Percentiles rank a stretch among this genome's conserved stretches.
Conservation (phyloP, 352 stramenopile species). For the Salisapilia sapeloensis region DNA sequence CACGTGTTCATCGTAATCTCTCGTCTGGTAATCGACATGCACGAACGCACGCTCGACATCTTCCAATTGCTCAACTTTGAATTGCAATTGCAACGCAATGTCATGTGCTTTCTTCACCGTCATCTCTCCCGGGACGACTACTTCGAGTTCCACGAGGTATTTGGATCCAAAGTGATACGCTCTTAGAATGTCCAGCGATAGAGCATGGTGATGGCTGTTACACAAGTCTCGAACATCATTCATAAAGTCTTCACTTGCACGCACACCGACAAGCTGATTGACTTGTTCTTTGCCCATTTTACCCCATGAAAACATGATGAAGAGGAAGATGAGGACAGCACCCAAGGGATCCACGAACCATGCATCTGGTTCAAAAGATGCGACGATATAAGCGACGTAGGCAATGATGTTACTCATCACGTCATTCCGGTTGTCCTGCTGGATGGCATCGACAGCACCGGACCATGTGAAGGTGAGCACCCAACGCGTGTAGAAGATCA, state of each 20-base stretch:
- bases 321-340: constrained; percentile 86
- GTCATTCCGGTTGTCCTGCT: constrained; percentile 92
- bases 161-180: constrained; percentile 91
- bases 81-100: constrained; percentile 88
- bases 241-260: constrained; percentile 77
- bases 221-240: constrained; percentile 73
- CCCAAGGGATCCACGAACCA: constrained; percentile 88
- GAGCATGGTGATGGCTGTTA: constrained; percentile 35
- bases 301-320: constrained; percentile 88
- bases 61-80: constrained; percentile 83
- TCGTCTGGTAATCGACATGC: constrained; percentile 87
- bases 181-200: constrained; percentile 80
- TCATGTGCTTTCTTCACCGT: constrained; percentile 86
- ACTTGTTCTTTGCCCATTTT: constrained; percentile 87
- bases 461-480: constrained; percentile 33
- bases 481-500: constrained; percentile 48
- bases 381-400: constrained; percentile 49
- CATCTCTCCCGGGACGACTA: constrained; percentile 83
- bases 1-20: constrained; percentile 57
- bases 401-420: constrained; percentile 84
- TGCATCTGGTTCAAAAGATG: constrained; percentile 16
- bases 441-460: constrained; percentile 29
- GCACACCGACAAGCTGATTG: constrained; percentile 51
- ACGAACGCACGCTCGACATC: constrained; percentile 91
- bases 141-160: constrained; percentile 89